Evolutionary conservation across 208 protist species (phyloP).

Genomic region (Acanthamoeba sp.): DNA sequence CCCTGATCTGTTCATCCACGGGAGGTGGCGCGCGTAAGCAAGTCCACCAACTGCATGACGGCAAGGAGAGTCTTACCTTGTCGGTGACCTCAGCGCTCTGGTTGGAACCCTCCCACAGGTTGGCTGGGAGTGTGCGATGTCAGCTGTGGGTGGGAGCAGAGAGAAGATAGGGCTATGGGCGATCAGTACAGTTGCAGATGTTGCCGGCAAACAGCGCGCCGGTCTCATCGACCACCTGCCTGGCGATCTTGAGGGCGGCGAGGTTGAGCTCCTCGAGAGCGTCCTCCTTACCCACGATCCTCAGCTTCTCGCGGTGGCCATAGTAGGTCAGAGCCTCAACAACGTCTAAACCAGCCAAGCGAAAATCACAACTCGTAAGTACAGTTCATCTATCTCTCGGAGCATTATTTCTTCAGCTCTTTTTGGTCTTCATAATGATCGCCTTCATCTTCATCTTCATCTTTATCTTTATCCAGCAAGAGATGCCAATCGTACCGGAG

Average conservation of each 20-base stretch:
- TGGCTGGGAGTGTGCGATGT: not conserved
- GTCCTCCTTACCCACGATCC: slow-evolving; percentile 58
- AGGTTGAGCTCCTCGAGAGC: slow-evolving; percentile 45
- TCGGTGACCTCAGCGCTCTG: not conserved
- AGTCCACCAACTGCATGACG: no score
- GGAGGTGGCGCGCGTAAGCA: no score
- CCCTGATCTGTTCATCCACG: slow-evolving; percentile 16
- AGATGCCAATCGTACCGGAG: slow-evolving; percentile 40
- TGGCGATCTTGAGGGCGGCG: slow-evolving; percentile 34
- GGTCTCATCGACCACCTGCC: not conserved
- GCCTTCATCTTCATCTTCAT: no score
- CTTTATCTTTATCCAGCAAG: no score
- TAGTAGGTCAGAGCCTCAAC: slow-evolving; percentile 69
- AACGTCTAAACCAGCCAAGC: not conserved
- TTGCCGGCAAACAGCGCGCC: slow-evolving; percentile 52
- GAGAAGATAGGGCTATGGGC: not conserved
- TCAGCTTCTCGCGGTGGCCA: slow-evolving; percentile 64
- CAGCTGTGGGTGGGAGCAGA: no score
- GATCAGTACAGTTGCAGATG: slow-evolving; percentile 55
- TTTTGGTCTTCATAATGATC: no score
- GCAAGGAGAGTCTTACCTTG: no score
- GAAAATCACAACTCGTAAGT: no score
- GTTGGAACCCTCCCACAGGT: slow-evolving; percentile 1
- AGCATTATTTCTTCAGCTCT: no score
- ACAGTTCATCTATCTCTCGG: not conserved